Evolutionary conservation across 805 yeast genomes (phyloP), one percentile per base, ranked within the genome.

Genomic region (Millerozyma acaciae): DNA sequence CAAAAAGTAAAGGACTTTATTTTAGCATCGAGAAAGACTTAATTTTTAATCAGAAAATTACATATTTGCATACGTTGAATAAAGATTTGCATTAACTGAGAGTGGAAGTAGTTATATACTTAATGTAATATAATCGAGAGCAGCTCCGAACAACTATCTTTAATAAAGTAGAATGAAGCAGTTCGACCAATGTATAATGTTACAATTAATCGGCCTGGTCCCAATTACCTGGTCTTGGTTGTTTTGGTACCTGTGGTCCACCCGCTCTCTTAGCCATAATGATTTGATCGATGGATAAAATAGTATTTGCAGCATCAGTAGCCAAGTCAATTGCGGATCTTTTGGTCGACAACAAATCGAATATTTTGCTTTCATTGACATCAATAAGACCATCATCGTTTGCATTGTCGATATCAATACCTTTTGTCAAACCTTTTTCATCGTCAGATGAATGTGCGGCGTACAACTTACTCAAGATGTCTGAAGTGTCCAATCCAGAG

Each of bases 251-350:
- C 20, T 69, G 80, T 30, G 98, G 98, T 15, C 98, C 98, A 45
- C 98, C 98, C 2, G 97, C 97, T 58, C 96, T 79, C 76, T 90
- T 90, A 28, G 98, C 97, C 93, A 90, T 93, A 56, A 90, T 93
- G 51, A 90, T 90, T 72, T 90, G 97, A 60, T 93, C 97, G 32
- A 93, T 93, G 16, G 95, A 80, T 43, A 89, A 71, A 33, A 89
- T 82, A 4, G 97, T 93, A 42, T 74, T 76, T 9, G 96, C 94
- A 30, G 97, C 96, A 46, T 93, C 97, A 3, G 96, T 88, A 12
- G 98, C 97, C 43, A 93, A 81, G 48, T 80, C 77, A 45, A 93
- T 82, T 29, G 97, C 98, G 42, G 86, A 83, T 50, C 73, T 75
- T 70, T 93, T 90, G 26, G 89, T 73, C 15, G 84, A 68, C 43